Base-by-base conservation (phyloP, 192 early-diverging fungal species). In the Coemansia furcata region DNA sequence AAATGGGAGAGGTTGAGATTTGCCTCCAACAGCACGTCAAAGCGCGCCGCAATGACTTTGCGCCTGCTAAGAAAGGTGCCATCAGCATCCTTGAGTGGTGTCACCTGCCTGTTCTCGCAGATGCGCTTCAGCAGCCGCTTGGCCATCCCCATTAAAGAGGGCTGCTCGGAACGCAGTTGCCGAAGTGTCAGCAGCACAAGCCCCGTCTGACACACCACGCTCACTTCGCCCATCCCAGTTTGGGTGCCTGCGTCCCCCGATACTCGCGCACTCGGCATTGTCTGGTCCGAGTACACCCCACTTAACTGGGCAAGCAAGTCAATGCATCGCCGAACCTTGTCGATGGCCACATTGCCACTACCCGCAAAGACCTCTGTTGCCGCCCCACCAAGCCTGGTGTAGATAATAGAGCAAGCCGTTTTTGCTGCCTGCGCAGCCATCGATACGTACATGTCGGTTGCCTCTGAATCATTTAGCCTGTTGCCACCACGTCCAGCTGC, bases 171-270 rank as follows among this genome's bases (percentile, higher is more conserved):
- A 37, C 33, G 44, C 29, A 60, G 33, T 9, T 80, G 73, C 35
- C 67, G 65, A 43, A 81, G 52, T 4, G 61, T 32, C 47, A 81
- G 63, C 36, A 81, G 44, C 26, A 64, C 61, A 50, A 81, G 65
- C 11, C 65, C 67, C 1, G 61, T 60, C 15, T 72, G 78, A 23
- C 58, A 69, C 14, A 26, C 33, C 3, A 9, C 21, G 52, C 78
- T 67, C 15, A 59, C 14, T 4, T 54, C 54, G 23, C 19, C 43
- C 12, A 66, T 19, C 6, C 54, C 69, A 2, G 60, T 23, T 39
- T 15, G 42, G 42, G 15, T 8, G 33, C 46, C 15, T 14, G 62
- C 33, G 6, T 58, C 32, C 17, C 32, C 17, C 14, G 55, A 58
- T 10, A 58, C 14, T 6, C 29, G 60, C 73, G 72, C 23, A 26